phyloP scores from a whole-genome alignment of 108 stramenopile genomes.

The Skeletonema tropicum region DNA sequence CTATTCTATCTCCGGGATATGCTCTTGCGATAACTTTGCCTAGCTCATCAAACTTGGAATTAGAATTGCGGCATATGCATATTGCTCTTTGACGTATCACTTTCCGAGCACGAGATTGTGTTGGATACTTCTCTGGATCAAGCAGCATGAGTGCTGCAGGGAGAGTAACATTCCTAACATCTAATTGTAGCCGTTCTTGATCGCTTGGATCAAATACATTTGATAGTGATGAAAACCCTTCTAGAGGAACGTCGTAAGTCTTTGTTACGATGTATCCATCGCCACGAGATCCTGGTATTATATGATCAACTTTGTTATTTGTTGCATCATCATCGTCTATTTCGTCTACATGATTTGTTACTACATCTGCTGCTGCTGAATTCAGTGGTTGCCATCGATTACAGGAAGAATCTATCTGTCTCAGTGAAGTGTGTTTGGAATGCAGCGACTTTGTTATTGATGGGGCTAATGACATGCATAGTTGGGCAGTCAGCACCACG shows the following conservation, averaged over 20 bases:
- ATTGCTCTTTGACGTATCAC: constrained; percentile 47
- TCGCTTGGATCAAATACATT: constrained; percentile 21
- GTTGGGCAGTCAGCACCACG: background rate
- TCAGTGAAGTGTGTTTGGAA: background rate
- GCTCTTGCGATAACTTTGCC: constrained; percentile 37
- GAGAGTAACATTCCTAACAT: constrained; percentile 66
- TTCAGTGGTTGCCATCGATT: constrained; percentile 1
- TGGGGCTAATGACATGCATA: background rate
- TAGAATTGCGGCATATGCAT: constrained; percentile 26
- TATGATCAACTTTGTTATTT: background rate
- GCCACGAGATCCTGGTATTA: constrained; percentile 20
- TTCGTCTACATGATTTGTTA: background rate
- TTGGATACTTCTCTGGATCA: constrained; percentile 75
- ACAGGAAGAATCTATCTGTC: background rate
- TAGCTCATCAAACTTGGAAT: constrained; percentile 15
- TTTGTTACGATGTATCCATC: constrained; percentile 34
- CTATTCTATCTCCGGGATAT: constrained; percentile 44
- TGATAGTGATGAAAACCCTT: constrained; percentile 27
- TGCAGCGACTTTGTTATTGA: background rate
- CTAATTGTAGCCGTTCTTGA: constrained; percentile 23
- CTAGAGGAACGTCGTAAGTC: constrained; percentile 23
- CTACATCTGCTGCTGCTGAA: background rate
- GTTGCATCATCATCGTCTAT: background rate
- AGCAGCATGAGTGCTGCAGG: constrained; percentile 83
- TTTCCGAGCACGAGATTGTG: constrained; percentile 80